phyloP scores from a whole-genome alignment of 1,139 yeast genomes.

The Pichia sp. region DNA sequence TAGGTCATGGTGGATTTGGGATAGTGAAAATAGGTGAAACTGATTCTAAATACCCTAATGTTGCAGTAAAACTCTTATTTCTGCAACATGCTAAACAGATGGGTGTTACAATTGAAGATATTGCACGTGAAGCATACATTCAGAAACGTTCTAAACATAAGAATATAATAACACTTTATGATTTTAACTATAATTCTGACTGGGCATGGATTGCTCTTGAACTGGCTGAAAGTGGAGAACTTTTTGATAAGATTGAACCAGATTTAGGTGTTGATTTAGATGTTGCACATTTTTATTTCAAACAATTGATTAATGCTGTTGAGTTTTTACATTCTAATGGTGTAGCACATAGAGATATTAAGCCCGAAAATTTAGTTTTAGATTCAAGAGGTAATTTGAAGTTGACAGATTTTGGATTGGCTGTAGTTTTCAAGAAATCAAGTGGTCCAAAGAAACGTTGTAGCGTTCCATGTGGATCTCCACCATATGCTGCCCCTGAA shows the following conservation, averaged over 20 bases:
- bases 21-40: constrained; percentile 27
- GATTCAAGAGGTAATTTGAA: constrained; percentile 61
- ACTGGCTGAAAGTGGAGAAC: constrained; percentile 61
- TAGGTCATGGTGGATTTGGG: constrained; percentile 32
- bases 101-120: constrained; percentile 40
- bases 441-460: constrained; percentile 52
- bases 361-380: constrained; percentile 80
- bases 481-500: constrained; percentile 71
- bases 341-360: constrained; percentile 82
- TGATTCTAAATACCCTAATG: constrained; percentile 18
- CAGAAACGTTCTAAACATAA: constrained; percentile 51
- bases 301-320: constrained; percentile 51
- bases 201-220: constrained; percentile 63
- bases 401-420: constrained; percentile 62
- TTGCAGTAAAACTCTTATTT: constrained; percentile 54
- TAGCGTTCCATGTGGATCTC: constrained; percentile 55
- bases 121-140: constrained; percentile 44
- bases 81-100: constrained; percentile 37
- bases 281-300: constrained; percentile 61
- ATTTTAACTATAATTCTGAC: constrained; percentile 42
- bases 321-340: constrained; percentile 58
- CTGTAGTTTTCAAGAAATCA: constrained; percentile 51
- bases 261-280: constrained; percentile 61
- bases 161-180: constrained; percentile 47
- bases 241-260: constrained; percentile 69